These are phyloP conservation scores for Neoconidiobolus thromboides DNA, from an alignment of 371 early-diverging fungal genomes.

Conservation along the genomic window DNA sequence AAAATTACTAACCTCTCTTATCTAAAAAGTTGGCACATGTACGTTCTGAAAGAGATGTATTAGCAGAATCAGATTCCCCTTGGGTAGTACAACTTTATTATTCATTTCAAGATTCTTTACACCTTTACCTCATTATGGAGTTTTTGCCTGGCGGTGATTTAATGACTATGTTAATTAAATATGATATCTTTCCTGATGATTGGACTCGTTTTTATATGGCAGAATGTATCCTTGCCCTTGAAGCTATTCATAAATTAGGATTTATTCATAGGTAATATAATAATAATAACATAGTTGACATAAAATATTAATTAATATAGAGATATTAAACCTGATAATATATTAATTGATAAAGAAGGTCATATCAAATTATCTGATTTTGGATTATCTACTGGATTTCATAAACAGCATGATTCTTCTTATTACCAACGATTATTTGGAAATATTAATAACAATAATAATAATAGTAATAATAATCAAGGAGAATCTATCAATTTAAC, in stretches of 20 bases:
- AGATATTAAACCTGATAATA: conserved; percentile 81
- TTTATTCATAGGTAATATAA: conserved; percentile 81
- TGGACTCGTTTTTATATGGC: conserved; percentile 97
- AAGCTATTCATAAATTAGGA: conserved; percentile 85
- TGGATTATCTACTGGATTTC: conserved; percentile 96
- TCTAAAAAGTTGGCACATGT: conserved; percentile 66
- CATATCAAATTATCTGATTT: conserved; percentile 90
- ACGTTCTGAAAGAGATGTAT: conserved; percentile 89
- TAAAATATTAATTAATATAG: conserved; percentile 12
- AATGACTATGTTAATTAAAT: conserved; percentile 95
- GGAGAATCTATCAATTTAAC: conserved; percentile 59
- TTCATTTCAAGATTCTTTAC: conserved; percentile 88
- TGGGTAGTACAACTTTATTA: conserved; percentile 98
- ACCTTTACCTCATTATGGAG: conserved; percentile 95
- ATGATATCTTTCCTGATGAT: conserved; percentile 88
- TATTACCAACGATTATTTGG: conserved; percentile 64
- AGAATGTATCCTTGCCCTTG: conserved; percentile 89
- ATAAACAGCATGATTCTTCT: conserved; percentile 90
- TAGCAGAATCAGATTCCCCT: conserved; percentile 88
- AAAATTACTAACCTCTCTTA: neutral
- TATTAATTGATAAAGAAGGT: conserved; percentile 62
- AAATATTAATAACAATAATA: conserved; percentile 13
- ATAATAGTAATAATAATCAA: conserved; percentile 13
- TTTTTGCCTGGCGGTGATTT: conserved; percentile 94
- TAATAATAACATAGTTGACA: neutral